Evolutionary conservation across 176 grass and related monocot genomes (phyloP).

Genomic region (Carex cristatella): DNA sequence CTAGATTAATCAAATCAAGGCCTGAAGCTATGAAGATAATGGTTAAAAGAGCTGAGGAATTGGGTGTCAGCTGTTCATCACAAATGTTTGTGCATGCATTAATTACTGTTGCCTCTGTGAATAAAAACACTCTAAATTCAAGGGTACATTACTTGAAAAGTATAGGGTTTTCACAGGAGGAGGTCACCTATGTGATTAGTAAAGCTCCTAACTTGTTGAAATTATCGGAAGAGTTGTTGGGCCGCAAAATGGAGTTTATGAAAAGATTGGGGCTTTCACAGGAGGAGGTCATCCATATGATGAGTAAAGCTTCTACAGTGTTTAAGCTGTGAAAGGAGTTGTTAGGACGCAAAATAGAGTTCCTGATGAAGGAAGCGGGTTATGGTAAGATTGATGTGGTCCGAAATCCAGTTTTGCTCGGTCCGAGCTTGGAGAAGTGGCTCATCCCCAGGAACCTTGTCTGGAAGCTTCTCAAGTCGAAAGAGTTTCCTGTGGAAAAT

Average conservation of each 20-base stretch:
- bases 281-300: neutral
- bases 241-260: neutral
- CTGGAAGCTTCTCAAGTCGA: constrained; percentile 27
- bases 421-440: constrained; percentile 33
- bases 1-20: neutral
- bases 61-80: constrained; percentile 22
- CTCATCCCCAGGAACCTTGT: constrained; percentile 36
- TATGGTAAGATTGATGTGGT: constrained; percentile 15
- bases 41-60: neutral
- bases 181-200: no score
- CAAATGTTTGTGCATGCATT: constrained; percentile 14
- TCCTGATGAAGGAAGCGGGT: constrained; percentile 22
- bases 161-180: no score
- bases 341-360: constrained; percentile 40
- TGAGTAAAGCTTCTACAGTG: no score
- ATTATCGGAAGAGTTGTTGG: no score
- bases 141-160: no score
- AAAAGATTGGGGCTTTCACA: constrained; percentile 32
- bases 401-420: neutral
- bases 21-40: neutral
- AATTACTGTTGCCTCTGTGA: neutral
- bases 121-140: neutral
- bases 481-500: constrained; percentile 15
- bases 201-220: no score
- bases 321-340: no score